Conservation (phyloP, 208 protist genomes). For the Angomonas desouzai region DNA sequence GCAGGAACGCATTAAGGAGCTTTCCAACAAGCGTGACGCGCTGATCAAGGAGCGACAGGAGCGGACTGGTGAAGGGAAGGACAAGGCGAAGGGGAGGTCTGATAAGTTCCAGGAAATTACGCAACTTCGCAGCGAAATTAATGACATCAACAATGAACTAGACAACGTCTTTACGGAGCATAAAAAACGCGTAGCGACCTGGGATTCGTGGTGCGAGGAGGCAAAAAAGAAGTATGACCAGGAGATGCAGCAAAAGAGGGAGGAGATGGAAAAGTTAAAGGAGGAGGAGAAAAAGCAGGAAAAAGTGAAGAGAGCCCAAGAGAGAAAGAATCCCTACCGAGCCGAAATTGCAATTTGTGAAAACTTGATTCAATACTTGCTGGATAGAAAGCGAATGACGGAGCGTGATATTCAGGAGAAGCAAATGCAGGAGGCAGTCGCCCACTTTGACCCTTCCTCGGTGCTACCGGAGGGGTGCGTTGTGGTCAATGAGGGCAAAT, state of each 20-base stretch:
- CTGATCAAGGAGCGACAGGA: slow-evolving; percentile 28
- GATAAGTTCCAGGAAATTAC: slow-evolving; percentile 61
- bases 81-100: slow-evolving; percentile 37
- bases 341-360: slow-evolving; percentile 54
- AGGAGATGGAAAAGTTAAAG: slow-evolving; percentile 35
- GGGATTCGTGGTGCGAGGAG: slow-evolving; percentile 67
- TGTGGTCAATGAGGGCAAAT: slow-evolving; percentile 70
- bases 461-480: slow-evolving; percentile 56
- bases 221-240: slow-evolving; percentile 57
- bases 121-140: slow-evolving; percentile 32
- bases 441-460: slow-evolving; percentile 55
- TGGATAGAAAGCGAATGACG: slow-evolving; percentile 63
- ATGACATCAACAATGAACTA: slow-evolving; percentile 47
- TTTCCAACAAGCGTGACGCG: slow-evolving; percentile 61
- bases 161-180: slow-evolving; percentile 37
- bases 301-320: slow-evolving; percentile 42
- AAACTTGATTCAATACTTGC: slow-evolving; percentile 55
- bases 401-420: slow-evolving; percentile 54
- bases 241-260: slow-evolving; percentile 53
- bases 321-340: slow-evolving; percentile 60
- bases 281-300: slow-evolving; percentile 55
- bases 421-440: slow-evolving; percentile 37
- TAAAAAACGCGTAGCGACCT: slow-evolving; percentile 30
- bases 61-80: slow-evolving; percentile 22
- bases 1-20: slow-evolving; percentile 62